Evolutionary conservation across 768 basidiomycete species (phyloP), one percentile per base, ranked within the genome.

Genomic region (Boletus rubescentipes): DNA sequence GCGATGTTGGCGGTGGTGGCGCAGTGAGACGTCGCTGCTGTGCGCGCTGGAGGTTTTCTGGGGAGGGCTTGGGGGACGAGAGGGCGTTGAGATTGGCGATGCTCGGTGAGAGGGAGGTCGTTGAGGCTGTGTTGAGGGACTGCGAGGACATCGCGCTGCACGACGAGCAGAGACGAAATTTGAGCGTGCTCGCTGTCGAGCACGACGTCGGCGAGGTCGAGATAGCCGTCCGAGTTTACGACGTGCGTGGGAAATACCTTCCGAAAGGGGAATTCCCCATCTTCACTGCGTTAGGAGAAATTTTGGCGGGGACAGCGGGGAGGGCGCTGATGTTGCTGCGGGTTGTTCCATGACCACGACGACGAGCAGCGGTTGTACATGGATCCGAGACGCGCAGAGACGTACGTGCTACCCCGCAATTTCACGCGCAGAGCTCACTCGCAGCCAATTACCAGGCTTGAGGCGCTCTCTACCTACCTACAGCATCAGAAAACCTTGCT

Each of bases 391-490:
- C 68, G 68, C 67, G 68, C 70, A 66, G 68, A 70, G 64, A 70
- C 68, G 68, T 70, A 64, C 55, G 68, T 62, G 41, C 46, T 16
- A 1, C 23, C 23, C 18, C 14, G 8, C 41, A 8, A 11, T 8
- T 40, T 18, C 14, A 30, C 12, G 29, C 26, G 21, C 11, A 15
- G 8, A 9, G 36, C 60, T 62, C 45, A 57, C 47, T 29, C 12
- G 5, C 20, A 26, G n/a, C 32, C n/a, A 5, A 39, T 23, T 20
- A 6, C 39, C 42, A 70, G 69, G 59, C 69, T 70, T 38, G 78
- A 86, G 68, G 85, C 85, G 75, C 85, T 91, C 61, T 79, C 82
- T 61, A 72, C 72, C 44, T 91, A 84, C 70, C 79, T 91, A 57
- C 75, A 79, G 51, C 73, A 79, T 38, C 89, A 91, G 70, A 80